Percentiles rank a stretch among this genome's conserved stretches.
Evolutionary conservation across 306 rosid species (phyloP).

Genomic region (Fagus crenata): DNA sequence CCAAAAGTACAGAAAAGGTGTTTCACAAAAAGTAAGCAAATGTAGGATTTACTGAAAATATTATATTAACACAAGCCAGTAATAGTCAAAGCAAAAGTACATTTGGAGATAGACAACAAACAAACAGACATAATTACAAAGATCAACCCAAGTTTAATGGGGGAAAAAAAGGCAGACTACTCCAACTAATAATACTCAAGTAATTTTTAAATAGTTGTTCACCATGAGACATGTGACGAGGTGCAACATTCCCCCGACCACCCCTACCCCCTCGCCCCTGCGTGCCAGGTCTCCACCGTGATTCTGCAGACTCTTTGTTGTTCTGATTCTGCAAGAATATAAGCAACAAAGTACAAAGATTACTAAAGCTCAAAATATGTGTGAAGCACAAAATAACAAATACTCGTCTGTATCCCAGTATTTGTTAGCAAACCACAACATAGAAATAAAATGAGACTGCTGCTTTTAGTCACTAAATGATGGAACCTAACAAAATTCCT

Average conservation of each 20-base stretch:
- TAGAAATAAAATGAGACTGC: neutral
- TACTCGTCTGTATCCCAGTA: neutral
- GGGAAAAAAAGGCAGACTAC: neutral
- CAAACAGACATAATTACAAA: neutral
- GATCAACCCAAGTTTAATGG: slow-evolving; percentile 2
- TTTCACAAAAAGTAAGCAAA: neutral
- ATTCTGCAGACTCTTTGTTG: slow-evolving; percentile 72
- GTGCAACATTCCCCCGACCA: slow-evolving; percentile 60
- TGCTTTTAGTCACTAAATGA: neutral
- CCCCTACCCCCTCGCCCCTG: slow-evolving; percentile 86
- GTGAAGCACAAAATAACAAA: neutral
- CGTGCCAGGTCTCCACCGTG: slow-evolving; percentile 67
- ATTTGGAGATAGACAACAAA: slow-evolving; percentile 14
- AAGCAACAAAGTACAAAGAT: slow-evolving; percentile 23
- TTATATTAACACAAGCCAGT: neutral
- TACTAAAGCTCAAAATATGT: slow-evolving; percentile 13
- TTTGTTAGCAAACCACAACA: neutral
- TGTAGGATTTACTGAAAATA: neutral
- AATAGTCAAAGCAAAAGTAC: slow-evolving; percentile 17
- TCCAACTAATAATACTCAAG: slow-evolving; percentile 20
- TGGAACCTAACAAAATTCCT: neutral
- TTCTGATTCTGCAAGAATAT: slow-evolving; percentile 62
- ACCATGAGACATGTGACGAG: slow-evolving; percentile 69
- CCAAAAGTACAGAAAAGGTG: neutral
- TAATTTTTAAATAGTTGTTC: slow-evolving; percentile 31